These are phyloP conservation scores for Fusarium sp. DNA, from an alignment of 2,329 filamentous ascomycete species.

Conservation along the genomic window DNA sequence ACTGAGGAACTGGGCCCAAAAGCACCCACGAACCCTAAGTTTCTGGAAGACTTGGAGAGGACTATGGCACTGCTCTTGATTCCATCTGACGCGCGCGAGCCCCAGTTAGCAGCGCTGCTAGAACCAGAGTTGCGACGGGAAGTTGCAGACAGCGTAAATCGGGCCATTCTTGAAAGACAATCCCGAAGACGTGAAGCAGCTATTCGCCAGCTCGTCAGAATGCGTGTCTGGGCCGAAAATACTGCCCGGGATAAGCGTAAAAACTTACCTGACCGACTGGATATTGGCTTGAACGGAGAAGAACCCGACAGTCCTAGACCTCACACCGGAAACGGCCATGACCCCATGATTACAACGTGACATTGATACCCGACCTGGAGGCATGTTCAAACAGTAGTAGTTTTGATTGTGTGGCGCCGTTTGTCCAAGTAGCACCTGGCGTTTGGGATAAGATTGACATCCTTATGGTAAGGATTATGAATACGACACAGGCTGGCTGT, in stretches of 20 bases:
- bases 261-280: slow-evolving; percentile 47
- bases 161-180: slow-evolving; percentile 81
- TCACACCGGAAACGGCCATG: slow-evolving; percentile 53
- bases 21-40: slow-evolving; percentile 81
- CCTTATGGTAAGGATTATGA: slow-evolving; percentile 25
- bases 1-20: slow-evolving; percentile 86
- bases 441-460: slow-evolving; percentile 33
- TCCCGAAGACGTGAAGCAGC: slow-evolving; percentile 80
- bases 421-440: slow-evolving; percentile 28
- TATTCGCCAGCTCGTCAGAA: slow-evolving; percentile 80
- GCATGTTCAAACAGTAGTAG: slow-evolving; percentile 17
- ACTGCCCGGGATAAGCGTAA: slow-evolving; percentile 56
- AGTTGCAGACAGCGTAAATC: slow-evolving; percentile 90
- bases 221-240: slow-evolving; percentile 86
- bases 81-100: slow-evolving; percentile 79
- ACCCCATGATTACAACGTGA: slow-evolving; percentile 64
- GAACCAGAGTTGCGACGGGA: slow-evolving; percentile 81
- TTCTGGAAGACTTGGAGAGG: slow-evolving; percentile 86
- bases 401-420: slow-evolving; percentile 26
- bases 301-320: slow-evolving; percentile 44
- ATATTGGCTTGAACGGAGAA: slow-evolving; percentile 51
- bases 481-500: slow-evolving; percentile 17
- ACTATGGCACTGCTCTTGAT: slow-evolving; percentile 95
- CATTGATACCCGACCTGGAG: slow-evolving; percentile 4
- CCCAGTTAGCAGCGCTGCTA: slow-evolving; percentile 78